Conservation (phyloP, 1,284 basidiomycete species). For the Ustilago nuda region DNA sequence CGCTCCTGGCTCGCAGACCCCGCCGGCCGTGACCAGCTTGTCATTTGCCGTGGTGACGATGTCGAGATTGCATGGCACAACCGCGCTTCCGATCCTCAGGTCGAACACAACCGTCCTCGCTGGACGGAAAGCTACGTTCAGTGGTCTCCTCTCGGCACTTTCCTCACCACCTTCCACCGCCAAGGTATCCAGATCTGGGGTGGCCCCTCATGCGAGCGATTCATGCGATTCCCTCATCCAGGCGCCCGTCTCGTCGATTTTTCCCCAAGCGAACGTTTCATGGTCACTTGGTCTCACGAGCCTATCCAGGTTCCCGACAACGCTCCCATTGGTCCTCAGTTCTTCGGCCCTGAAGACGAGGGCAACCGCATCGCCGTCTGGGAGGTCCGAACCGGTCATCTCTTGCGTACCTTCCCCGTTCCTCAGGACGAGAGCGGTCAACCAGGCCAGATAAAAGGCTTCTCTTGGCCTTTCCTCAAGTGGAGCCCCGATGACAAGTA, state of each 20-base stretch:
- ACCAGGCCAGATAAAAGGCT: constrained; percentile 74
- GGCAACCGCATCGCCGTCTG: constrained; percentile 97
- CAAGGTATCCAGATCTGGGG: constrained; percentile 98
- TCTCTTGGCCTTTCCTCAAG: constrained; percentile 91
- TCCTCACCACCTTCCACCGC: constrained; percentile 90
- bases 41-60: constrained; percentile 91
- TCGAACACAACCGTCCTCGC: constrained; percentile 78
- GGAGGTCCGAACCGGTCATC: constrained; percentile 92
- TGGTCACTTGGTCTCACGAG: constrained; percentile 98
- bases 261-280: constrained; percentile 94
- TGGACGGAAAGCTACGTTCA: constrained; percentile 98
- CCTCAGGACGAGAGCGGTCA: constrained; percentile 67
- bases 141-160: constrained; percentile 97
- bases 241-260: constrained; percentile 96
- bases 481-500: constrained; percentile 98
- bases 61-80: constrained; percentile 94
- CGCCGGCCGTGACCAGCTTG: constrained; percentile 93
- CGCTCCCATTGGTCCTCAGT: constrained; percentile 73
- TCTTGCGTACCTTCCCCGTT: constrained; percentile 90
- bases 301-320: constrained; percentile 88
- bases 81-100: constrained; percentile 85
- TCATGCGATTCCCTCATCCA: constrained; percentile 93
- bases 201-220: constrained; percentile 85
- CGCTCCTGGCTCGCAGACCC: constrained; percentile 93
- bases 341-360: constrained; percentile 93